Conservation (phyloP, 2,329 filamentous ascomycete species). For the Didymella keratinophila region DNA sequence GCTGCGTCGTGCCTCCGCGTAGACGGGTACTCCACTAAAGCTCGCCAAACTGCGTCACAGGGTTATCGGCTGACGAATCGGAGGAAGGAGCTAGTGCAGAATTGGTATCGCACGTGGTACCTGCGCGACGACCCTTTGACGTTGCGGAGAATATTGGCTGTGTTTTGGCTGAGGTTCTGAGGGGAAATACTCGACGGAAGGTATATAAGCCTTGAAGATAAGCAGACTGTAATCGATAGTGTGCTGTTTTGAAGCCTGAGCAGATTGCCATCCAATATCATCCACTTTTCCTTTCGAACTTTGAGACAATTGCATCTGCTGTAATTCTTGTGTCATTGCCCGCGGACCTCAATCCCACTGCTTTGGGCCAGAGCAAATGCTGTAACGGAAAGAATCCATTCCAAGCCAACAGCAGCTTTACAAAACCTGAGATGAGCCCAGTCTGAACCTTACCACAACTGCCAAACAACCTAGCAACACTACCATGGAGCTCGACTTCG, state of each 20-base stretch:
- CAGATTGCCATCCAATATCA: background rate
- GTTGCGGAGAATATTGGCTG: slow-evolving; percentile 17
- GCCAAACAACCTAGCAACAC: background rate
- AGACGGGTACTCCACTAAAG: slow-evolving; percentile 12
- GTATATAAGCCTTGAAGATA: slow-evolving; percentile 11
- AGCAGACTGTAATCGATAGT: background rate
- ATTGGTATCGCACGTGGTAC: slow-evolving; percentile 16
- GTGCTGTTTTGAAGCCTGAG: background rate
- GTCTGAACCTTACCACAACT: background rate
- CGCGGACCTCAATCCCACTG: slow-evolving; percentile 13
- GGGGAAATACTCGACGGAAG: background rate
- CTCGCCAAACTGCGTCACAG: slow-evolving; percentile 16
- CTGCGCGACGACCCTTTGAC: slow-evolving; percentile 19
- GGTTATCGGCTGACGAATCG: slow-evolving; percentile 8
- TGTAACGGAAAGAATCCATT: background rate
- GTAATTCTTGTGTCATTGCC: slow-evolving; percentile 14
- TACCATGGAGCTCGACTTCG: slow-evolving; percentile 3
- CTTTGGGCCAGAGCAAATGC: slow-evolving; percentile 1
- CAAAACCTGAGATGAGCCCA: background rate
- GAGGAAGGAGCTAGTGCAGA: slow-evolving; percentile 6
- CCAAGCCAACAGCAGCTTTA: background rate
- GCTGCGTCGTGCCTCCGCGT: slow-evolving; percentile 13
- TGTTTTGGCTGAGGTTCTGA: slow-evolving; percentile 3
- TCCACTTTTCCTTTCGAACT: background rate
- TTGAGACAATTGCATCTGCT: background rate